Conservation (phyloP, 805 yeast genomes). For the Hanseniaspora hatyaiensis region DNA sequence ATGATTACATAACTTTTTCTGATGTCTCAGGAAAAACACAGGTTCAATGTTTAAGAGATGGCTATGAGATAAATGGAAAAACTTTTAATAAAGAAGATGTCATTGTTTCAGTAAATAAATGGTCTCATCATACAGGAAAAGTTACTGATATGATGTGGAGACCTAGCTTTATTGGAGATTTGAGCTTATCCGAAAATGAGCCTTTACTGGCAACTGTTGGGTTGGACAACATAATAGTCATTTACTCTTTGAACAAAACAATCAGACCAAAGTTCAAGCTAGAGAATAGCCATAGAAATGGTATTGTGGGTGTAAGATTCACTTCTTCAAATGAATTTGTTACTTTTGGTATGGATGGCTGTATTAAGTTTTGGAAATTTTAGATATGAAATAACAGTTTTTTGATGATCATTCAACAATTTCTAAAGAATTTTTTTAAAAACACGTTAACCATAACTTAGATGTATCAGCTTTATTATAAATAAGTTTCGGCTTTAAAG, state of each 20-base stretch:
- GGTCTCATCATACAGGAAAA: conserved; percentile 89
- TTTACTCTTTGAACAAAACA: conserved; percentile 72
- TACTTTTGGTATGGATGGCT: conserved; percentile 72
- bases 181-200: conserved; percentile 40
- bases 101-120: conserved; percentile 35
- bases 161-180: conserved; percentile 18
- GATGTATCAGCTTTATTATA: too few species aligned
- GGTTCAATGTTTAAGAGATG: conserved; percentile 9
- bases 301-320: conserved; percentile 72
- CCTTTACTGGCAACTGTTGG: conserved; percentile 68
- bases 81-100: neutral
- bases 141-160: conserved; percentile 71
- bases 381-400: too few species aligned
- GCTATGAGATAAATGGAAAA: neutral
- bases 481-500: too few species aligned
- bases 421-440: too few species aligned
- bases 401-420: too few species aligned
- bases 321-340: conserved; percentile 37
- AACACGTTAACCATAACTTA: too few species aligned
- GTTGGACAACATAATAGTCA: conserved; percentile 65
- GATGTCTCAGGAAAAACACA: conserved; percentile 14
- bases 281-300: conserved; percentile 78
- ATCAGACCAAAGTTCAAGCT: conserved; percentile 54
- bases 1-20: conserved; percentile 8
- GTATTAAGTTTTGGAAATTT: conserved; percentile 57